Evolutionary conservation across 768 basidiomycete species (phyloP).

Genomic region (Tephrocybe rancida): DNA sequence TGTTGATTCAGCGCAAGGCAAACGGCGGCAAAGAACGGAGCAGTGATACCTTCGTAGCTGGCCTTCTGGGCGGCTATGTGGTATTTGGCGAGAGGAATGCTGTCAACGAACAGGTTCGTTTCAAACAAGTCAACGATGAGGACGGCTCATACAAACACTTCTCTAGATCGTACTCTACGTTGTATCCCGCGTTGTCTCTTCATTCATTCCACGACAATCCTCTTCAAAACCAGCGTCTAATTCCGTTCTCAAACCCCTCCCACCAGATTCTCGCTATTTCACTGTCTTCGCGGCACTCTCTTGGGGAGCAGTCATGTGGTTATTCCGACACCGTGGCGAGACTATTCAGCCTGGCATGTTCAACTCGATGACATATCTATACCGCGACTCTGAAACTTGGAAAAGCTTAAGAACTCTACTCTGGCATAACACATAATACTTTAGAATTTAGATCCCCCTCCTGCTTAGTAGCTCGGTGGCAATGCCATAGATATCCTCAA

Average conservation of each 20-base stretch:
- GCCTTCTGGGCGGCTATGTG: constrained; percentile 88
- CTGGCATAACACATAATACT: constrained; percentile 82
- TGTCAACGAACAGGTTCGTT: constrained; percentile 86
- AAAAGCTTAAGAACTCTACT: constrained; percentile 77
- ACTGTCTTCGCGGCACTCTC: constrained; percentile 83
- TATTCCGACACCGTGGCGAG: constrained; percentile 86
- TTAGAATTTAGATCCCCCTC: neutral
- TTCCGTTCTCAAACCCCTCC: constrained; percentile 63
- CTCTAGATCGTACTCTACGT: constrained; percentile 94
- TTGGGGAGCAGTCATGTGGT: constrained; percentile 98
- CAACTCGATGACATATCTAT: constrained; percentile 94
- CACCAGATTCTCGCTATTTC: constrained; percentile 86
- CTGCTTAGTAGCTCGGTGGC: no score
- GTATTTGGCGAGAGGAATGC: constrained; percentile 87
- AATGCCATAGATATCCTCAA: constrained; percentile 13
- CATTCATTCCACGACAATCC: constrained; percentile 84
- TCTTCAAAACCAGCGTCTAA: constrained; percentile 44
- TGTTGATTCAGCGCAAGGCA: constrained; percentile 79
- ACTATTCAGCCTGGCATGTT: constrained; percentile 98
- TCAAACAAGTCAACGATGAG: neutral
- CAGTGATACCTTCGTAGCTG: constrained; percentile 90
- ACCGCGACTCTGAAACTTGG: constrained; percentile 92
- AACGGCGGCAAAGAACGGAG: constrained; percentile 83
- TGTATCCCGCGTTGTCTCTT: constrained; percentile 87
- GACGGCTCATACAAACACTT: constrained; percentile 4